These are phyloP conservation scores for Astrocystis sublimbata DNA, from an alignment of 495 filamentous ascomycete species.

Conservation along the genomic window DNA sequence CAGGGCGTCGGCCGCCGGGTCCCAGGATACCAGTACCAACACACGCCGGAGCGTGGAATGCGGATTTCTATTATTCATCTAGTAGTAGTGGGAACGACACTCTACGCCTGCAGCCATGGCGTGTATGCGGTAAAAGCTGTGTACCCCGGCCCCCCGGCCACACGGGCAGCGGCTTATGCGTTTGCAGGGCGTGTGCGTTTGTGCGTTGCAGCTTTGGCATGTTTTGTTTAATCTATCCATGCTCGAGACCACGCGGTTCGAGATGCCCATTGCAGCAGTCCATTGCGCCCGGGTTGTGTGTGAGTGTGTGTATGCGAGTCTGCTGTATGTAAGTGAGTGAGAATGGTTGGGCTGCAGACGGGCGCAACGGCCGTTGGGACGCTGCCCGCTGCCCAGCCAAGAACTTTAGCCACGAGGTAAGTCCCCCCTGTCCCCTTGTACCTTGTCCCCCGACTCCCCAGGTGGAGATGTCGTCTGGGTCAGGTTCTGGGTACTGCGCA, in stretches of 20 bases:
- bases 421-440: slow-evolving; percentile 1
- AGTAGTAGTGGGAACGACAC: not conserved
- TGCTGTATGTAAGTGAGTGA: too few species aligned
- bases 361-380: slow-evolving; percentile 9
- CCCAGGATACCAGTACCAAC: too few species aligned
- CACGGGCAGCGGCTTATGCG: too few species aligned
- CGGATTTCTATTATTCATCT: too few species aligned
- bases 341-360: slow-evolving; percentile 21
- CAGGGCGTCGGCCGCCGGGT: slow-evolving; percentile 15
- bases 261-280: too few species aligned
- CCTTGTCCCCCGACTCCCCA: not conserved
- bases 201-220: not conserved
- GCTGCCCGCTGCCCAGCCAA: slow-evolving; percentile 23
- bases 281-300: slow-evolving; percentile 8
- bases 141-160: too few species aligned
- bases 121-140: not conserved
- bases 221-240: not conserved
- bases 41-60: slow-evolving; percentile 9
- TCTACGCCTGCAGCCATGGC: not conserved
- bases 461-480: not conserved
- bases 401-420: slow-evolving; percentile 19
- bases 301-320: too few species aligned
- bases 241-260: slow-evolving; percentile 9
- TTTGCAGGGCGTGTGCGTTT: slow-evolving; percentile 6
- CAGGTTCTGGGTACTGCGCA: not conserved